Evolutionary conservation across 805 yeast genomes (phyloP).

Genomic region (Pichia californica): DNA sequence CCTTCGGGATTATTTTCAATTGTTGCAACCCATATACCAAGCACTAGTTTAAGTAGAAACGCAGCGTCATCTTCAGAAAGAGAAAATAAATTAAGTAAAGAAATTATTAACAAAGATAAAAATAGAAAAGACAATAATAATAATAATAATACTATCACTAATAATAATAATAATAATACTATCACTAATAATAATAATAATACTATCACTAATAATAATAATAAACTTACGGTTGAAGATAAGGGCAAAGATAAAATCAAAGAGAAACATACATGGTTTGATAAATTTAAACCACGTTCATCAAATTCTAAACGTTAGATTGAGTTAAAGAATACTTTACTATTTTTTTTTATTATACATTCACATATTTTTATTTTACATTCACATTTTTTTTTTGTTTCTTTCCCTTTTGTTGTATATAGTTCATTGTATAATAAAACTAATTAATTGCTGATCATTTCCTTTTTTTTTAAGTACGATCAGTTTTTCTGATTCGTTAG

Average conservation of each 20-base stretch:
- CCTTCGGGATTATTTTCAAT: constrained; percentile 1
- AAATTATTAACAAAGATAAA: background rate
- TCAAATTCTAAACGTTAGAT: constrained; percentile 13
- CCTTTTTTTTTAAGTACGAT: background rate
- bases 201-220: no score
- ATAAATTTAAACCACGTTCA: constrained; percentile 33
- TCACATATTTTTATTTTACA: background rate
- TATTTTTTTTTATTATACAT: background rate
- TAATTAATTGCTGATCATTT: no score
- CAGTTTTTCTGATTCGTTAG: no score
- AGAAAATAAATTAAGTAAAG: background rate
- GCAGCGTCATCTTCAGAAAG: background rate
- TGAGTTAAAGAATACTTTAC: background rate
- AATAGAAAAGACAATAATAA: no score
- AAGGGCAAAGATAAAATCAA: background rate
- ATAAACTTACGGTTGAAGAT: background rate
- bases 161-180: no score
- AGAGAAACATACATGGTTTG: constrained; percentile 37
- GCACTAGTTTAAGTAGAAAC: background rate
- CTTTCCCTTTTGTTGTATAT: no score
- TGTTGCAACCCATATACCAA: background rate
- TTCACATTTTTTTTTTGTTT: no score
- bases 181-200: no score
- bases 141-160: no score
- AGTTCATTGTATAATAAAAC: no score